Evolutionary conservation across 2,329 filamentous ascomycete species (phyloP).

Genomic region (Aspergillus sp.): DNA sequence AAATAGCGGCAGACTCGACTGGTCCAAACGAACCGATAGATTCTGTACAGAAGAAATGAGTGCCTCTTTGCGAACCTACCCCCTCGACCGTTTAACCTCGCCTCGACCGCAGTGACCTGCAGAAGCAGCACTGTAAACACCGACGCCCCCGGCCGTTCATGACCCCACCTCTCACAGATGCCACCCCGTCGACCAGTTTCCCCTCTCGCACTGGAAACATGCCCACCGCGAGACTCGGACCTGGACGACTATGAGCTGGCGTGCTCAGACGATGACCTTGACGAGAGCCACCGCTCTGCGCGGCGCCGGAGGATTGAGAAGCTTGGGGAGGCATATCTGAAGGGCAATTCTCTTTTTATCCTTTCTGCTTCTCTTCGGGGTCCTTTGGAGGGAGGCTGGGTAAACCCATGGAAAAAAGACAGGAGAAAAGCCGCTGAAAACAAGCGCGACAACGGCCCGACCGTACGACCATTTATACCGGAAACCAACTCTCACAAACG

Average conservation of each 20-base stretch:
- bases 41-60: slow-evolving; percentile 20
- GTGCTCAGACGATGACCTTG: slow-evolving; percentile 43
- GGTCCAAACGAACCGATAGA: not conserved
- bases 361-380: slow-evolving; percentile 46
- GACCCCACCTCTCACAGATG: slow-evolving; percentile 27
- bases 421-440: slow-evolving; percentile 10
- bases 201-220: slow-evolving; percentile 38
- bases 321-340: slow-evolving; percentile 42
- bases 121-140: slow-evolving; percentile 18
- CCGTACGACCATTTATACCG: slow-evolving; percentile 24
- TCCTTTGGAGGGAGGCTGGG: slow-evolving; percentile 46
- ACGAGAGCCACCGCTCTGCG: slow-evolving; percentile 29
- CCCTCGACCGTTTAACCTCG: slow-evolving; percentile 11
- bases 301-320: slow-evolving; percentile 46
- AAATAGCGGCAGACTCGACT: not conserved
- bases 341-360: slow-evolving; percentile 46
- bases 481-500: slow-evolving; percentile 28
- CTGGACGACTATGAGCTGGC: slow-evolving; percentile 27
- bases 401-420: slow-evolving; percentile 46
- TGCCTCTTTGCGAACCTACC: not conserved
- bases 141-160: slow-evolving; percentile 7
- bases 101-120: slow-evolving; percentile 24
- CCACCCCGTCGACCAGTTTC: slow-evolving; percentile 31
- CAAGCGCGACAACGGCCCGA: not conserved
- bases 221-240: slow-evolving; percentile 23